A percentile compares a stretch with the other conserved stretches of the same genome.
Conservation (phyloP, 352 stramenopile species). For the Pythium oligandrum region DNA sequence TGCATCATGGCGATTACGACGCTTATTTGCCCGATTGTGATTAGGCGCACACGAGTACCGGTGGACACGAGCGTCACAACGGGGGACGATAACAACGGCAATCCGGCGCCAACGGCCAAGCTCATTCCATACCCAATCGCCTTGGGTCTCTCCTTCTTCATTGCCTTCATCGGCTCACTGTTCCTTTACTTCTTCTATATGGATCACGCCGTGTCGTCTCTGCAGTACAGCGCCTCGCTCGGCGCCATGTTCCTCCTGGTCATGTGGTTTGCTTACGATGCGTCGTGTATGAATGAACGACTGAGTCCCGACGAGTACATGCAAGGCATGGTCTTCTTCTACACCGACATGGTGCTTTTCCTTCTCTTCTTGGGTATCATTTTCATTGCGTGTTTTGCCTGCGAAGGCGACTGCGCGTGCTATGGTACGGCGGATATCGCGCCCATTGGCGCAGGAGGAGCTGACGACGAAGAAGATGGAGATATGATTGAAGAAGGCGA, state of each 20-base stretch:
- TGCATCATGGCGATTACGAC: constrained; percentile 61
- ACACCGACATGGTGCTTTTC: constrained; percentile 81
- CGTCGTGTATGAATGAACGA: constrained; percentile 71
- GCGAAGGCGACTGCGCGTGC: constrained; percentile 67
- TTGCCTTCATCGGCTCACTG: constrained; percentile 52
- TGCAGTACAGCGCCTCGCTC: constrained; percentile 54
- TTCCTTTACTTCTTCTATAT: constrained; percentile 62
- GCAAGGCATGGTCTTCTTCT: constrained; percentile 82
- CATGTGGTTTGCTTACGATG: constrained; percentile 79
- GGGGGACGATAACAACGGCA: neutral
- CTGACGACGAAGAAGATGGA: constrained; percentile 17
- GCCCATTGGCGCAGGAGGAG: constrained; percentile 31
- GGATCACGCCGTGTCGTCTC: constrained; percentile 35
- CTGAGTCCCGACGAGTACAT: constrained; percentile 79
- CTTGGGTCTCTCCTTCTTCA: constrained; percentile 44
- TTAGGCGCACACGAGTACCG: constrained; percentile 20
- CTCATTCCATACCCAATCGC: constrained; percentile 59
- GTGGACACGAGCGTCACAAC: neutral
- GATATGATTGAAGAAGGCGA: constrained; percentile 24
- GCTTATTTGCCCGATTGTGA: constrained; percentile 41
- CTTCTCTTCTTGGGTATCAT: constrained; percentile 74
- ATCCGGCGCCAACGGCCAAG: constrained; percentile 2
- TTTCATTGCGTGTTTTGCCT: constrained; percentile 72
- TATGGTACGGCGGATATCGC: constrained; percentile 68
- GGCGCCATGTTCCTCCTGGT: constrained; percentile 57